Evolutionary conservation across 768 basidiomycete species (phyloP).

Genomic region (Pseudohyphozyma bogoriensis): DNA sequence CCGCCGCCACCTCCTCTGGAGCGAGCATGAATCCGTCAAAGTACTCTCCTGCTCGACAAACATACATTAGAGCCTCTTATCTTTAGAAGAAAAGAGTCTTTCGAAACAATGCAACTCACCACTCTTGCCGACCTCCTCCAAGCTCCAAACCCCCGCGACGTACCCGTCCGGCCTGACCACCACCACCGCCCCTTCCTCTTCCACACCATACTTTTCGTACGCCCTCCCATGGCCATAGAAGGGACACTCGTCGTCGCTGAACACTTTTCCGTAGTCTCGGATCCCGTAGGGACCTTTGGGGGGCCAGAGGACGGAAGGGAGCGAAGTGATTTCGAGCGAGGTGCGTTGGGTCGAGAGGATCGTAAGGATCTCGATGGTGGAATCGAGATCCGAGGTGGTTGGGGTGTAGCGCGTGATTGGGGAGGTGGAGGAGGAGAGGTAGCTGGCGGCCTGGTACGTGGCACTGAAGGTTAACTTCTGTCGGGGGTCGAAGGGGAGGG

Average conservation of each 20-base stretch:
- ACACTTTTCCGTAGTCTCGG: constrained; percentile 14
- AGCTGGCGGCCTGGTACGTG: constrained; percentile 36
- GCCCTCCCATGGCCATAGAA: constrained; percentile 3
- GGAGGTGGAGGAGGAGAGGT: constrained; percentile 34
- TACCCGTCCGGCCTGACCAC: constrained; percentile 22
- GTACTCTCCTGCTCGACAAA: too few relatives aligned
- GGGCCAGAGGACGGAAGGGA: constrained; percentile 14
- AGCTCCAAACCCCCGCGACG: constrained; percentile 4
- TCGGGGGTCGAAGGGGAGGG: neutral
- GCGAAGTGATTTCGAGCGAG: constrained; percentile 4
- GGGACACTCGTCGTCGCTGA: constrained; percentile 6
- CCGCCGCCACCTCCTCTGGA: too few relatives aligned
- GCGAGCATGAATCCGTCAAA: too few relatives aligned
- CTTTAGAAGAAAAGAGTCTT: too few relatives aligned
- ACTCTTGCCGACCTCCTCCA: constrained; percentile 14
- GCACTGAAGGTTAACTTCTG: neutral
- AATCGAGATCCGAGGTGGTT: constrained; percentile 27
- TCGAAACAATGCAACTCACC: too few relatives aligned
- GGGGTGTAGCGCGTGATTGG: constrained; percentile 38
- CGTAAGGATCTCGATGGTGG: constrained; percentile 39
- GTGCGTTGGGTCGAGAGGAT: constrained; percentile 19
- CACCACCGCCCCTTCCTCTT: constrained; percentile 6
- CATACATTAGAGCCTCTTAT: too few relatives aligned
- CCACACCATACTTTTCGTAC: constrained; percentile 15
- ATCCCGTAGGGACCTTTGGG: constrained; percentile 6